Percentiles rank a stretch among this genome's conserved stretches.
These are phyloP conservation scores for Vitis rotundifolia DNA, from an alignment of 164 flowering plant genomes.

Conservation along the genomic window DNA sequence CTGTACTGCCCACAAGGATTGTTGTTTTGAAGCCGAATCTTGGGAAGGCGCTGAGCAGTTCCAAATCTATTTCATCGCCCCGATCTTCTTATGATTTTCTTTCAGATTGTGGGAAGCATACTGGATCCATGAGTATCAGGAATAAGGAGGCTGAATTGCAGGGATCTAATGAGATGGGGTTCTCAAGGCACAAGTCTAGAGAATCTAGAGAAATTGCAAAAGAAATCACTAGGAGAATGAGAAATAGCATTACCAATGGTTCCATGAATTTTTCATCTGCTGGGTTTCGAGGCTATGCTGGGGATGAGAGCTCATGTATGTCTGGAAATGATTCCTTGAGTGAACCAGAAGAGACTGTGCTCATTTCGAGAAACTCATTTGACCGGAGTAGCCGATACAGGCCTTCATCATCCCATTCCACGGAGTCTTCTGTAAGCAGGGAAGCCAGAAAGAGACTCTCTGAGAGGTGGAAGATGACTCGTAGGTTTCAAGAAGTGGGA, in stretches of 20 bases:
- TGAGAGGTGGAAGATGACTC: conserved; percentile 70
- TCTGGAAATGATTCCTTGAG: conserved; percentile 52
- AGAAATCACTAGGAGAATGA: conserved; percentile 51
- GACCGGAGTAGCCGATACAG: conserved; percentile 23
- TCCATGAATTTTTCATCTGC: conserved; percentile 28
- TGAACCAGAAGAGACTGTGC: conserved; percentile 42
- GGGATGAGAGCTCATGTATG: conserved; percentile 60
- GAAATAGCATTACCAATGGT: conserved; percentile 18
- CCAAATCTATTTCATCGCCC: conserved; percentile 33
- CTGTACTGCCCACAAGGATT: conserved; percentile 57
- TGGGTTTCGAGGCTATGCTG: conserved; percentile 53
- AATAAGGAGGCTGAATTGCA: conserved; percentile 23
- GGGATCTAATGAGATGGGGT: conserved; percentile 22
- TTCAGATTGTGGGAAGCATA: conserved; percentile 27
- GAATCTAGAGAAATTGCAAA: conserved; percentile 69
- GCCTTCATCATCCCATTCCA: conserved; percentile 39
- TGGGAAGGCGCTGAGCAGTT: conserved; percentile 30
- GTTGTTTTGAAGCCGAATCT: conserved; percentile 86
- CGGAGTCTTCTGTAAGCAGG: conserved; percentile 60
- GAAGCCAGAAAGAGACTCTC: conserved; percentile 90
- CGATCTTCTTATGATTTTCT: conserved; percentile 29
- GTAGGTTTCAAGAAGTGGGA: conserved; percentile 42
- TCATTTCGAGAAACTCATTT: conserved; percentile 27
- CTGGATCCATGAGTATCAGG: conserved; percentile 18
- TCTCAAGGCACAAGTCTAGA: conserved; percentile 33